Conservation (phyloP, 495 filamentous ascomycete species). For the Talaromyces wortmannii region DNA sequence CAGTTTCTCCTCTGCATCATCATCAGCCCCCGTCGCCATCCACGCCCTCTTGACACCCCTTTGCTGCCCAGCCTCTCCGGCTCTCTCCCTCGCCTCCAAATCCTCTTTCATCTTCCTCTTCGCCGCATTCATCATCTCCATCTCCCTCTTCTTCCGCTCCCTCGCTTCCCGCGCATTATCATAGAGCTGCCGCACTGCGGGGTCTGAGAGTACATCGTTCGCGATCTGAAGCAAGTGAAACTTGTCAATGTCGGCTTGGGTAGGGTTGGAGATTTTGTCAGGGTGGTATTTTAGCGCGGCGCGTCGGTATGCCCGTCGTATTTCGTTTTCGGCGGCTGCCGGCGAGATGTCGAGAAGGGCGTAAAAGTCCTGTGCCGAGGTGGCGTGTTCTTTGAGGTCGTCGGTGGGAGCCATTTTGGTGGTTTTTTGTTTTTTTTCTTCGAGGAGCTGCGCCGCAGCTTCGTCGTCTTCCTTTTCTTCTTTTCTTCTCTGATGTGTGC, state of each 20-base stretch:
- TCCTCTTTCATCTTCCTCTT: constrained; percentile 72
- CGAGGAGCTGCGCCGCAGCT: not conserved
- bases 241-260: constrained; percentile 53
- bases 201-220: constrained; percentile 63
- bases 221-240: constrained; percentile 71
- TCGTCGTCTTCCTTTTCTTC: not conserved
- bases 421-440: not conserved
- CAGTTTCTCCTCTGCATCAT: constrained; percentile 50
- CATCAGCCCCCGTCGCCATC: constrained; percentile 36
- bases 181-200: constrained; percentile 54
- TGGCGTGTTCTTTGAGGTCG: constrained; percentile 48
- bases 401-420: constrained; percentile 33
- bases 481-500: no score
- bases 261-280: constrained; percentile 62
- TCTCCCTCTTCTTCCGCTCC: constrained; percentile 52
- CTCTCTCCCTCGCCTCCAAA: constrained; percentile 56
- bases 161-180: constrained; percentile 61
- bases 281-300: constrained; percentile 88
- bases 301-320: constrained; percentile 83
- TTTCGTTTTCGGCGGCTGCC: constrained; percentile 58
- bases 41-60: constrained; percentile 42
- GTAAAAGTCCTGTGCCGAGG: constrained; percentile 74
- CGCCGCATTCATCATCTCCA: constrained; percentile 58
- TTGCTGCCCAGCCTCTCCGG: constrained; percentile 21
- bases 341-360: constrained; percentile 64